These are phyloP conservation scores for Eucalyptus brandiana DNA, from an alignment of 345 rosid species.

Conservation along the genomic window DNA sequence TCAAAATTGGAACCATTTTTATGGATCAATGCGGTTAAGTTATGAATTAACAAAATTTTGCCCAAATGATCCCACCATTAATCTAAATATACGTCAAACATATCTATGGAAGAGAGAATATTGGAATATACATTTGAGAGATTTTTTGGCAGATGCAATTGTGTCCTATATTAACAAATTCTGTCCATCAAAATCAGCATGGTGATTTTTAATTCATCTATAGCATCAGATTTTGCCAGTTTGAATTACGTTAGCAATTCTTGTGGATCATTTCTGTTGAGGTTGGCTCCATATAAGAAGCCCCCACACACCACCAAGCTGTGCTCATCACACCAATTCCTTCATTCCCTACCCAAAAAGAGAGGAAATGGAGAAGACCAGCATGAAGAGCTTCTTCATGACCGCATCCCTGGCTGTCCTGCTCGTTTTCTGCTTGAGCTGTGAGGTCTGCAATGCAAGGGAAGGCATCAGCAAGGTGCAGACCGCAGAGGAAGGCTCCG, in stretches of 20 bases:
- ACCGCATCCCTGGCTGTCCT: not conserved
- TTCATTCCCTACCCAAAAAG: not conserved
- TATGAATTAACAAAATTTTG: not conserved
- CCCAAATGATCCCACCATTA: not conserved
- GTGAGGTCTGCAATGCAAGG: not conserved
- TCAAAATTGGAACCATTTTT: not conserved
- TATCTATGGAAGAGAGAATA: not conserved
- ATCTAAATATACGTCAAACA: not conserved
- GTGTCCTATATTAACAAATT: not conserved
- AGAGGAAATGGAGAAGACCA: not conserved
- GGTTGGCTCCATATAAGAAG: not conserved
- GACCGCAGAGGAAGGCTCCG: not conserved
- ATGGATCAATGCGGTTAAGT: not conserved
- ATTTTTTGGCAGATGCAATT: not conserved
- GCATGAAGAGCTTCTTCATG: not conserved
- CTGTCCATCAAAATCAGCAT: not conserved
- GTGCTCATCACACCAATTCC: not conserved
- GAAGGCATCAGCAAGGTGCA: not conserved
- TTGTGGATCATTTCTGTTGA: not conserved
- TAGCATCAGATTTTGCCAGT: not conserved
- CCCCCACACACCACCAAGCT: not conserved
- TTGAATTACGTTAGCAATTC: not conserved
- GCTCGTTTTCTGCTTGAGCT: not conserved
- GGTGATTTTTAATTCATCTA: not conserved
- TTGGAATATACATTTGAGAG: not conserved